Percentiles rank a stretch among this genome's conserved stretches.
Evolutionary conservation across 345 rosid species (phyloP).

Genomic region (Ceriops zippeliana): DNA sequence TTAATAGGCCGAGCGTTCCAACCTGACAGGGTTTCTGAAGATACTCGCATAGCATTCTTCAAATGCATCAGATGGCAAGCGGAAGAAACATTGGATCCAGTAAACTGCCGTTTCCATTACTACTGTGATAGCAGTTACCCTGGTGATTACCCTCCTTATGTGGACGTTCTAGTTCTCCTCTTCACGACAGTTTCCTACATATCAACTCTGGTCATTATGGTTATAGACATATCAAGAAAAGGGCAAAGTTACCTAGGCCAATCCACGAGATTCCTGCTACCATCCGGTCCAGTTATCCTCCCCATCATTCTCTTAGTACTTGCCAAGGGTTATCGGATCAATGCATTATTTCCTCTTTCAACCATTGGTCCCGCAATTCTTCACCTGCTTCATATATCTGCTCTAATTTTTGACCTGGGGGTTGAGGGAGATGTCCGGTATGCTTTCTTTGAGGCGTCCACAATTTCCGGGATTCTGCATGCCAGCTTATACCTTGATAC

Average conservation of each 20-base stretch:
- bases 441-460: slow-evolving; percentile 65
- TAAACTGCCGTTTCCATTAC: slow-evolving; percentile 75
- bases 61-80: slow-evolving; percentile 77
- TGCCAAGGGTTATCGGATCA: slow-evolving; percentile 67
- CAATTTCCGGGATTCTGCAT: slow-evolving; percentile 74
- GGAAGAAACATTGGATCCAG: slow-evolving; percentile 78
- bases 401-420: slow-evolving; percentile 50
- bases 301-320: slow-evolving; percentile 56
- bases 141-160: slow-evolving; percentile 45
- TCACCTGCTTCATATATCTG: slow-evolving; percentile 55
- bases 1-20: slow-evolving; percentile 16
- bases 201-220: slow-evolving; percentile 38
- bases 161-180: slow-evolving; percentile 44
- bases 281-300: slow-evolving; percentile 66
- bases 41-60: slow-evolving; percentile 46
- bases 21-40: slow-evolving; percentile 40
- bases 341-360: slow-evolving; percentile 54
- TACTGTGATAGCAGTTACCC: slow-evolving; percentile 66
- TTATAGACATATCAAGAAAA: slow-evolving; percentile 37
- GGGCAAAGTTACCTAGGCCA: slow-evolving; percentile 23
- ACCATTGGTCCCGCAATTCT: slow-evolving; percentile 63
- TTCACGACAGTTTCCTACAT: slow-evolving; percentile 44
- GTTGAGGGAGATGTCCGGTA: slow-evolving; percentile 47
- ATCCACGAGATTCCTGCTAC: slow-evolving; percentile 50
- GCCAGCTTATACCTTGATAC: slow-evolving; percentile 71